These are phyloP conservation scores for Rugiboletus extremiorientalis DNA, from an alignment of 1,284 basidiomycete genomes.

Conservation along the genomic window DNA sequence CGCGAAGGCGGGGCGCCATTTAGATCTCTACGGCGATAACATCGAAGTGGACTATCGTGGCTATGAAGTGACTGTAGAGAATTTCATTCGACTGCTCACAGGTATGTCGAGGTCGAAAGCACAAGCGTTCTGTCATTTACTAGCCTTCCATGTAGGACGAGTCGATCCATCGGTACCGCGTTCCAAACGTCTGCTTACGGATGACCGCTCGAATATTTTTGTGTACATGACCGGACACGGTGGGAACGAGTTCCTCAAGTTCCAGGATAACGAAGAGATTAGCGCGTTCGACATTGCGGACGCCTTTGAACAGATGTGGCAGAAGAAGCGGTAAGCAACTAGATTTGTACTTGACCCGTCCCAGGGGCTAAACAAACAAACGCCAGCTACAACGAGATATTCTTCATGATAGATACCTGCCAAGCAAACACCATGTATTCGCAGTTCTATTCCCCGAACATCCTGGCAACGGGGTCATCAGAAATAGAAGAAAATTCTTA, in stretches of 20 bases:
- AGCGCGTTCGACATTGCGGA: slow-evolving; percentile 95
- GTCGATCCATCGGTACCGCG: slow-evolving; percentile 78
- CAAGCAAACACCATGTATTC: slow-evolving; percentile 97
- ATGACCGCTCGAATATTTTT: slow-evolving; percentile 93
- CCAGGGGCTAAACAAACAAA: not conserved
- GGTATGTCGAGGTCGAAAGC: slow-evolving; percentile 46
- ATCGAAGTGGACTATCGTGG: slow-evolving; percentile 98
- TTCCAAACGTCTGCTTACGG: slow-evolving; percentile 88
- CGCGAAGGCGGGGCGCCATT: slow-evolving; percentile 70
- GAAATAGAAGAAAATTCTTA: slow-evolving; percentile 91
- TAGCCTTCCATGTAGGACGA: slow-evolving; percentile 48
- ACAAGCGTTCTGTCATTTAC: not conserved
- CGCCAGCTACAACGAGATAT: slow-evolving; percentile 89
- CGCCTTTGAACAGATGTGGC: slow-evolving; percentile 98
- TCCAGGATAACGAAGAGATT: slow-evolving; percentile 98
- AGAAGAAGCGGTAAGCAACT: slow-evolving; percentile 77
- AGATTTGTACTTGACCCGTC: not conserved
- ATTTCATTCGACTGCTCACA: slow-evolving; percentile 88
- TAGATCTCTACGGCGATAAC: slow-evolving; percentile 94
- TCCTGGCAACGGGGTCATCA: slow-evolving; percentile 92
- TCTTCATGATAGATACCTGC: slow-evolving; percentile 99
- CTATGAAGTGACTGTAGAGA: slow-evolving; percentile 97
- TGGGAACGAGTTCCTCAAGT: slow-evolving; percentile 97
- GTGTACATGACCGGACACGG: slow-evolving; percentile 99
- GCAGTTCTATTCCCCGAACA: slow-evolving; percentile 94